These are phyloP conservation scores for Hygrophila difformis DNA, from an alignment of 257 asterid species.

Conservation along the genomic window DNA sequence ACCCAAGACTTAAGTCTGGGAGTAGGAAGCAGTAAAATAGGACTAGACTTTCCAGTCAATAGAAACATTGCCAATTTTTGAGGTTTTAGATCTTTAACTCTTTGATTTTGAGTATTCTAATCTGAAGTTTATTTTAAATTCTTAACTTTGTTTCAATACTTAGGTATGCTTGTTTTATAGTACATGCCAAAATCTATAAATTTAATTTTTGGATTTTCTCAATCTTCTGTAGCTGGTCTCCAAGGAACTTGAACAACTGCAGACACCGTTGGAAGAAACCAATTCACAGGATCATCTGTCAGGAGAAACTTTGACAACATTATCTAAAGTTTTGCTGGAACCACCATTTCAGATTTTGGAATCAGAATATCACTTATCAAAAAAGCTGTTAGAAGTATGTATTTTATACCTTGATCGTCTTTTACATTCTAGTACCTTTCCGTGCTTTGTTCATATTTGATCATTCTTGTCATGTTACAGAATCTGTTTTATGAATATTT, in stretches of 20 bases:
- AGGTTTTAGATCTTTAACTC: too few species aligned
- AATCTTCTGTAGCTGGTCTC: constrained; percentile 32
- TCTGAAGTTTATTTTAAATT: not conserved
- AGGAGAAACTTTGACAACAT: constrained; percentile 30
- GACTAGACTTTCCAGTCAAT: too few species aligned
- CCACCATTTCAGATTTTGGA: constrained; percentile 52
- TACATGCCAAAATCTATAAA: constrained; percentile 1
- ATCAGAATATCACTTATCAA: constrained; percentile 56
- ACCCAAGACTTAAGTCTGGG: too few species aligned
- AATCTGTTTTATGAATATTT: too few species aligned
- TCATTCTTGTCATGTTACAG: too few species aligned
- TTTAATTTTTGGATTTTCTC: constrained; percentile 12
- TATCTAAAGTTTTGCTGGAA: constrained; percentile 44
- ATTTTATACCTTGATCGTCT: not conserved
- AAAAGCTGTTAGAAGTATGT: constrained; percentile 42
- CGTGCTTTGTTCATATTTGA: too few species aligned
- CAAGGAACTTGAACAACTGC: constrained; percentile 36
- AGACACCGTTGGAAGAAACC: constrained; percentile 25
- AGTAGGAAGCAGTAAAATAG: too few species aligned
- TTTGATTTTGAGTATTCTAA: too few species aligned
- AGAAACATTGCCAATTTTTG: too few species aligned
- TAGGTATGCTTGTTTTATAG: not conserved
- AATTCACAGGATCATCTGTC: constrained; percentile 23
- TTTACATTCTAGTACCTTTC: constrained; percentile 7
- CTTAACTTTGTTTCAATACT: constrained; percentile 4